Base-by-base conservation (phyloP, 306 rosid species). In the Quercus wislizeni region DNA sequence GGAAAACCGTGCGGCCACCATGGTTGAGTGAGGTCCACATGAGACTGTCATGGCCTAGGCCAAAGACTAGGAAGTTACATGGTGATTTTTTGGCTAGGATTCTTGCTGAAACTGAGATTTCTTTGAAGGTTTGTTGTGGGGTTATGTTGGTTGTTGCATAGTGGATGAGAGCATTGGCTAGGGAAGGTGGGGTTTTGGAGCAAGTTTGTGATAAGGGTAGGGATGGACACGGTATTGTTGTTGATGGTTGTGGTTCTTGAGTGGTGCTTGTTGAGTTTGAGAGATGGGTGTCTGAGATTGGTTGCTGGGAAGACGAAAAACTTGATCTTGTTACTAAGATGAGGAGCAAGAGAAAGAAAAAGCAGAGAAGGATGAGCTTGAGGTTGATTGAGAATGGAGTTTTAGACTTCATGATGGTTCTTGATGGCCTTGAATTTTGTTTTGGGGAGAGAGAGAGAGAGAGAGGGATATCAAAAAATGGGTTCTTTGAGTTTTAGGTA, bases 11-110 rank as follows among this genome's bases (percentile, higher is more conserved):
- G 0, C 98, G 86, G 35, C 99, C 97, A 0, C 97, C 99, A 27
- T 88, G 86, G 93, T 95, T 95, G 72, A 95, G 92, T 10, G 92
- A 76, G 0, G 95, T 79, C 99, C 98, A 95, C 98, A 95, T 92
- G 33, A 95, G 89, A 83, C 97, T 95, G 85, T 95, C 99, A 20
- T 86, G 89, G 62, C 99, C 99, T 2, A 95, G 84, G 55, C 99
- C 99, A 19, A 90, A 95, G 1, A 95, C 97, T 9, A 93, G 82
- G 83, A 93, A 95, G 82, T 92, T 93, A 89, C 99, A 91, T 4
- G 99, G 98, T 1, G 99, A 87, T 68, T 89, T 93, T 75, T 49
- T 89, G 41, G 85, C 82, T 0, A 95, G 89, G 67, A 92, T 73
- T 18, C 74, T 79, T 6, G 92, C 83, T 4, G 99, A 91, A 5